phyloP scores from a whole-genome alignment of 1,284 basidiomycete species.

The Blastosporella zonata region DNA sequence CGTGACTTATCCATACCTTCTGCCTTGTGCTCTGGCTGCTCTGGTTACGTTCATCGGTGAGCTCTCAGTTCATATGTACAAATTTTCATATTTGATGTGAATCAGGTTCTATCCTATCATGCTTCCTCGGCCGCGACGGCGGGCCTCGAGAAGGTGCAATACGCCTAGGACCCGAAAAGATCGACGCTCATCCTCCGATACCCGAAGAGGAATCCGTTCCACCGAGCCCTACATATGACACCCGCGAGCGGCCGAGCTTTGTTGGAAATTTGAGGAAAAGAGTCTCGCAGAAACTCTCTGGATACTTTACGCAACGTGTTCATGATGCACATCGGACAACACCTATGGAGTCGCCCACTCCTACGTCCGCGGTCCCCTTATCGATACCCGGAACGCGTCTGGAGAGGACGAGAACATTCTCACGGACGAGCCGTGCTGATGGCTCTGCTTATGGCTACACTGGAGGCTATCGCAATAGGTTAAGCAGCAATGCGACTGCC shows the following conservation, averaged over 20 bases:
- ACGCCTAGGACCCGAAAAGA: slow-evolving; percentile 74
- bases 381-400: slow-evolving; percentile 36
- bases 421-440: slow-evolving; percentile 53
- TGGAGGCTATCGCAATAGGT: slow-evolving; percentile 49
- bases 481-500: slow-evolving; percentile 45
- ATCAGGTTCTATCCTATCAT: slow-evolving; percentile 76
- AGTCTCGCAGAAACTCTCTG: slow-evolving; percentile 54
- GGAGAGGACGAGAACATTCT: slow-evolving; percentile 46
- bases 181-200: slow-evolving; percentile 43
- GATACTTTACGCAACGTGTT: slow-evolving; percentile 48
- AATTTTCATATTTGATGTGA: slow-evolving; percentile 16
- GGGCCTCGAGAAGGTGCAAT: slow-evolving; percentile 85
- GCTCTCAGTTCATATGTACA: slow-evolving; percentile 18
- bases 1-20: slow-evolving; percentile 83
- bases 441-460: slow-evolving; percentile 81
- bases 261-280: slow-evolving; percentile 38
- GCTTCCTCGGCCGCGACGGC: slow-evolving; percentile 90
- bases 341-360: slow-evolving; percentile 25
- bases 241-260: slow-evolving; percentile 36
- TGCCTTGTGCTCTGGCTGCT: slow-evolving; percentile 84
- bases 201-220: slow-evolving; percentile 55
- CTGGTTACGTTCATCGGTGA: slow-evolving; percentile 69
- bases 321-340: slow-evolving; percentile 36
- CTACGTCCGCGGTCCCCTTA: slow-evolving; percentile 45
- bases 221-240: slow-evolving; percentile 47